Conservation (phyloP, 768 basidiomycete genomes). For the Kwoniella pini region DNA sequence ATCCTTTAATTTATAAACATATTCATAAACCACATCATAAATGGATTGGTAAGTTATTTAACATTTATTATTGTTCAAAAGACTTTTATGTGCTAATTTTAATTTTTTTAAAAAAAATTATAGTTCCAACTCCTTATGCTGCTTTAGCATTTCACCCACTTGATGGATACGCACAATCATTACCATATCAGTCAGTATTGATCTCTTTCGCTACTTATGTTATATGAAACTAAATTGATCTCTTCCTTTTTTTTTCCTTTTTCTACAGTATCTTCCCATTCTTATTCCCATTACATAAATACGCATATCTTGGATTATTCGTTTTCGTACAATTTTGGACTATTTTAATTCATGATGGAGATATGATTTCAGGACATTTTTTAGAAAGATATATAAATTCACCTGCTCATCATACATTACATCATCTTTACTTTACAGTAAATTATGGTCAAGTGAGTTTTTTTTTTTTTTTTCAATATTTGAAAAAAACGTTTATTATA, state of each 20-base stretch:
- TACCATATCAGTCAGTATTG: conserved; percentile 74
- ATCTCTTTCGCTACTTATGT: neutral
- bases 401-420: conserved; percentile 96
- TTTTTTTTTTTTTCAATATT: too few species aligned
- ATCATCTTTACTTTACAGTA: conserved; percentile 94
- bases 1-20: conserved; percentile 80
- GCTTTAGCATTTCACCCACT: conserved; percentile 97
- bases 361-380: conserved; percentile 91
- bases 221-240: neutral
- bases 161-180: conserved; percentile 89
- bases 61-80: neutral
- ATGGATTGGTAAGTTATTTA: conserved; percentile 77
- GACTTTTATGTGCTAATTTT: neutral
- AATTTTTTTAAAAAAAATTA: too few species aligned
- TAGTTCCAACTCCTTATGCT: conserved; percentile 97
- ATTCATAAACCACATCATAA: conserved; percentile 98
- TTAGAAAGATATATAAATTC: conserved; percentile 92
- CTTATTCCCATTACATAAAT: conserved; percentile 85
- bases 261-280: conserved; percentile 67
- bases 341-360: conserved; percentile 96
- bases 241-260: neutral
- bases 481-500: too few species aligned
- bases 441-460: conserved; percentile 76
- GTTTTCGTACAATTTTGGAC: conserved; percentile 91
- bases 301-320: conserved; percentile 79